These are phyloP conservation scores for Vaccinium myrtillus DNA, from an alignment of 148 eudicot genomes.

Conservation along the genomic window DNA sequence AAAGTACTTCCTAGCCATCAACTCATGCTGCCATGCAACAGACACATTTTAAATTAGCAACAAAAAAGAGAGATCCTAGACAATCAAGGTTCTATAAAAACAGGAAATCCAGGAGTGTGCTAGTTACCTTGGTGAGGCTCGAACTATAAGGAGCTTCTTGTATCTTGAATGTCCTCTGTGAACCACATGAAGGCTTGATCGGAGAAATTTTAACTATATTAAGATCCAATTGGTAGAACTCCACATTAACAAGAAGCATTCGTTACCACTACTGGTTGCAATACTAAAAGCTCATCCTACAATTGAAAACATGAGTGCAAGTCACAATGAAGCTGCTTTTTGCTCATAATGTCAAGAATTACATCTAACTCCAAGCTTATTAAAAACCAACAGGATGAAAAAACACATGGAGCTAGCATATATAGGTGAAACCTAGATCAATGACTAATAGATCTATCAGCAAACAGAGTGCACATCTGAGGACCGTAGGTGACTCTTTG, in stretches of 20 bases:
- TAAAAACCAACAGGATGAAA: neutral
- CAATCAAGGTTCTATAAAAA: neutral
- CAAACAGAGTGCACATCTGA: neutral
- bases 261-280: neutral
- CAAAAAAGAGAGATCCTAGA: neutral
- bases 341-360: neutral
- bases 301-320: neutral
- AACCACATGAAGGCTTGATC: neutral
- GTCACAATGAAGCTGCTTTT: neutral
- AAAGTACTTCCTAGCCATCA: no score
- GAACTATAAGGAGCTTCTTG: neutral
- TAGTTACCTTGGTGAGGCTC: neutral
- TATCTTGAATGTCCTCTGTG: neutral
- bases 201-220: neutral
- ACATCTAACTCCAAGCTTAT: neutral
- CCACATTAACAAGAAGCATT: neutral
- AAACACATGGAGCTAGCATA: neutral
- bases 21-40: neutral
- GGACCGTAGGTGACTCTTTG: neutral
- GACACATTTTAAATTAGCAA: neutral
- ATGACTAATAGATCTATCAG: neutral
- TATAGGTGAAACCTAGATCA: neutral
- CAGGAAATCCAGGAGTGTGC: neutral
- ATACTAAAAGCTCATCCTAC: neutral
- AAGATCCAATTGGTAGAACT: neutral